Percentiles rank a stretch among this genome's conserved stretches.
phyloP scores from a whole-genome alignment of 768 basidiomycete genomes.

The Gymnopilus junonius region DNA sequence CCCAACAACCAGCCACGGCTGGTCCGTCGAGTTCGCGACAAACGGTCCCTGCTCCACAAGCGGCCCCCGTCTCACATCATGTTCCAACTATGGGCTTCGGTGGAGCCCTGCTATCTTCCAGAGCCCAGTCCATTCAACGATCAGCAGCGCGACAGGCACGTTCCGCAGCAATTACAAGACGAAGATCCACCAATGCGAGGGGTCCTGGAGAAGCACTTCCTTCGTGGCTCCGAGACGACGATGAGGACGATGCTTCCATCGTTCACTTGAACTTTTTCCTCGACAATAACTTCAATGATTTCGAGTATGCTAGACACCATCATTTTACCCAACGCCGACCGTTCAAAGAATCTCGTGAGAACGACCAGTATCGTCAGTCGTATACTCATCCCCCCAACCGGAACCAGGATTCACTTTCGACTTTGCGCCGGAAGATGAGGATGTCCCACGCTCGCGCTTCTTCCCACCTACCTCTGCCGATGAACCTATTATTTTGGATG shows the following conservation, averaged over 20 bases:
- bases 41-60: conserved; percentile 25
- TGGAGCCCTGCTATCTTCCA: conserved; percentile 19
- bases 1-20: conserved; percentile 27
- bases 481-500: conserved; percentile 55
- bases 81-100: conserved; percentile 42
- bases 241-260: background rate
- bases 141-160: background rate
- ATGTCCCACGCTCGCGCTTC: conserved; percentile 14
- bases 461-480: conserved; percentile 38
- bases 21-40: conserved; percentile 27
- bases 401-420: conserved; percentile 71
- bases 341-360: conserved; percentile 14
- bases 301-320: background rate
- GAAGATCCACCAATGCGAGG: background rate
- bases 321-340: background rate
- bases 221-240: background rate
- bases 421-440: conserved; percentile 47
- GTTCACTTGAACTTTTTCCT: background rate
- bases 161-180: conserved; percentile 1
- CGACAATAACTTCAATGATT: background rate
- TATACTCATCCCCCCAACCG: conserved; percentile 68
- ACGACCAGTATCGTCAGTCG: conserved; percentile 53
- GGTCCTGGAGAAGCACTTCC: background rate
- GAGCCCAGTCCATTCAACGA: conserved; percentile 12
- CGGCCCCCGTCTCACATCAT: conserved; percentile 55